Evolutionary conservation across 176 grass and related monocot species (phyloP).

Genomic region (Neostapfia colusana): DNA sequence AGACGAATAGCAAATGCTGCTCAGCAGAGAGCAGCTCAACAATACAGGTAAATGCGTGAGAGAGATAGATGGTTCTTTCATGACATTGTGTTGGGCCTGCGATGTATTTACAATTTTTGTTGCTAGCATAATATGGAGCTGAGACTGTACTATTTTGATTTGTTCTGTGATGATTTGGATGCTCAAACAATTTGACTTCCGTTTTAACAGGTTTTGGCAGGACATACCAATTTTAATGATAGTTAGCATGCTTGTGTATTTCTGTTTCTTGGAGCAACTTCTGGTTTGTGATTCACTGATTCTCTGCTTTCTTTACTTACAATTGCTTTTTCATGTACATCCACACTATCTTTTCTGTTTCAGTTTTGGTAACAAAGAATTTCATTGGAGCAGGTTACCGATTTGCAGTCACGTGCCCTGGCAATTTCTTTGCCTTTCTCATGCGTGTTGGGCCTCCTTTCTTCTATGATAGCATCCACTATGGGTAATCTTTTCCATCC

Average conservation of each 20-base stretch:
- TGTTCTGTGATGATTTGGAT: conserved; percentile 1
- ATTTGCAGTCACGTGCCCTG: conserved; percentile 69
- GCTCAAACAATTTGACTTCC: conserved; percentile 26
- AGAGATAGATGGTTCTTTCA: not conserved
- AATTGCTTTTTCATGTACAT: conserved; percentile 19
- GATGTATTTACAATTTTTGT: not conserved
- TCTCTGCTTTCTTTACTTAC: conserved; percentile 12
- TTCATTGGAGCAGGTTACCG: conserved; percentile 56
- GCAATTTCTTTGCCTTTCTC: conserved; percentile 97
- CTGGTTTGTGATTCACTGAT: conserved; percentile 51
- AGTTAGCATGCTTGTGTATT: conserved; percentile 99
- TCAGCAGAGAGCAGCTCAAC: conserved; percentile 61
- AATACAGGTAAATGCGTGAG: conserved; percentile 58
- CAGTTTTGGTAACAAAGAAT: conserved; percentile 17
- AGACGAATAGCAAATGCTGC: conserved; percentile 54
- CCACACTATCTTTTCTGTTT: not conserved
- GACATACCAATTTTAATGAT: conserved; percentile 95
- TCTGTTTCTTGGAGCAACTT: conserved; percentile 99
- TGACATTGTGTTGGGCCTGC: not conserved
- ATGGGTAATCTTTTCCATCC: conserved; percentile 62
- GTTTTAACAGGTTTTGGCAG: conserved; percentile 82
- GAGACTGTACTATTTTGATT: not conserved
- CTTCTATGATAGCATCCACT: conserved; percentile 91
- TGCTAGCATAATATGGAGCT: not conserved
- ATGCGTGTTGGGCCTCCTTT: conserved; percentile 82